Conservation (phyloP, 768 basidiomycete species). For the Naganishia randhawae region DNA sequence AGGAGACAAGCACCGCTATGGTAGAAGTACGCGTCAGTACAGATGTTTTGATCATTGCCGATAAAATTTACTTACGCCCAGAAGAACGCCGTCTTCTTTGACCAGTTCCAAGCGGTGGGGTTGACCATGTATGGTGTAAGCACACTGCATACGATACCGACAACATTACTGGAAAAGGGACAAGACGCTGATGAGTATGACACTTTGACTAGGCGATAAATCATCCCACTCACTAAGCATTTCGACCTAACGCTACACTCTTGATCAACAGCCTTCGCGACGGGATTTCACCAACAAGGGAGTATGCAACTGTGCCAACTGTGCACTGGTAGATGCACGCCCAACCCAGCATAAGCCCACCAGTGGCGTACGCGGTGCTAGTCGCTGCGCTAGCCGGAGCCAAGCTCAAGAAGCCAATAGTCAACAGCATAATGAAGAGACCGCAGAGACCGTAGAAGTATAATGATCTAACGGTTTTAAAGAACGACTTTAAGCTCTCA, state of each 20-base stretch:
- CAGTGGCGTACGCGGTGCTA: constrained; percentile 40
- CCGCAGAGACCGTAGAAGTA: constrained; percentile 44
- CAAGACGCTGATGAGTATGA: background rate
- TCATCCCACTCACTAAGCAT: constrained; percentile 11
- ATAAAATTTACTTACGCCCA: constrained; percentile 22
- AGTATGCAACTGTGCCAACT: constrained; percentile 40
- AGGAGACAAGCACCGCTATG: constrained; percentile 12
- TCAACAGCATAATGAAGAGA: constrained; percentile 37
- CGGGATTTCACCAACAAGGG: constrained; percentile 38
- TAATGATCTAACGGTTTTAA: constrained; percentile 25
- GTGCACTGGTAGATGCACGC: constrained; percentile 48
- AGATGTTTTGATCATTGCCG: background rate
- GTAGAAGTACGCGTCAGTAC: background rate
- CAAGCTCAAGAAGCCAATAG: constrained; percentile 44
- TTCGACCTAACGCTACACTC: constrained; percentile 35
- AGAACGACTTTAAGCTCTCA: background rate
- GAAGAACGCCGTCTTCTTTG: constrained; percentile 32
- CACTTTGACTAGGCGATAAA: too few relatives aligned
- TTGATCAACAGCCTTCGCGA: constrained; percentile 32
- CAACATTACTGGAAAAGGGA: constrained; percentile 22
- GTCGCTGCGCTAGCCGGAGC: constrained; percentile 31
- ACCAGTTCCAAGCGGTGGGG: constrained; percentile 36
- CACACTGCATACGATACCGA: constrained; percentile 26
- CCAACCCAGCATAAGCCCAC: constrained; percentile 47
- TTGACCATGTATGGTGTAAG: constrained; percentile 29